phyloP scores from a whole-genome alignment of 2,329 filamentous ascomycete genomes.

The Ophiobolus disseminans region DNA sequence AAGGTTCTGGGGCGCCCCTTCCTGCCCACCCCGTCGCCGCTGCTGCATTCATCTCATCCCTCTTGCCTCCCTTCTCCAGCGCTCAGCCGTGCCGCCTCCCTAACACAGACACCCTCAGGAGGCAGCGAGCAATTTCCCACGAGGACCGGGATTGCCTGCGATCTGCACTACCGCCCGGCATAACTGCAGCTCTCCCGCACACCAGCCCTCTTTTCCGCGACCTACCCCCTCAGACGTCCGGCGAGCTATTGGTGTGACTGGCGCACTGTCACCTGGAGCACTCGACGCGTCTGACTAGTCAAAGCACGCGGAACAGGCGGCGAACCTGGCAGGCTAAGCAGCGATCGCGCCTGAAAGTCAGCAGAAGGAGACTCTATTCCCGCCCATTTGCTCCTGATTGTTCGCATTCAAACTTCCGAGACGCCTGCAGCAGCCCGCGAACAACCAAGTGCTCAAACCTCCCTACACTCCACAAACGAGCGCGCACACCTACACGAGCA shows the following conservation, averaged over 20 bases:
- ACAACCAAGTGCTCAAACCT: constrained; percentile 1
- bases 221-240: neutral
- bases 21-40: neutral
- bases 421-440: neutral
- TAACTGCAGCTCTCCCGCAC: constrained; percentile 6
- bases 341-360: constrained; percentile 2
- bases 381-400: constrained; percentile 2
- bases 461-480: constrained; percentile 6
- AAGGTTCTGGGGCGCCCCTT: neutral
- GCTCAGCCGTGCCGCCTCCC: neutral
- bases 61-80: constrained; percentile 10
- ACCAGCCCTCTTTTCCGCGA: neutral
- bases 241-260: no score
- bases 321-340: neutral
- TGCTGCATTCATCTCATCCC: constrained; percentile 4
- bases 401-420: neutral
- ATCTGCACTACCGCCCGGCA: constrained; percentile 14
- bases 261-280: neutral
- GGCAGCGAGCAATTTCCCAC: constrained; percentile 23
- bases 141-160: constrained; percentile 13
- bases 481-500: constrained; percentile 4
- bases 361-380: constrained; percentile 2
- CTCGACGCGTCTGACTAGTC: constrained; percentile 1
- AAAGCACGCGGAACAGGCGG: constrained; percentile 1
- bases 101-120: constrained; percentile 5